phyloP scores from a whole-genome alignment of 257 asterid species.

The Verbena officinalis region DNA sequence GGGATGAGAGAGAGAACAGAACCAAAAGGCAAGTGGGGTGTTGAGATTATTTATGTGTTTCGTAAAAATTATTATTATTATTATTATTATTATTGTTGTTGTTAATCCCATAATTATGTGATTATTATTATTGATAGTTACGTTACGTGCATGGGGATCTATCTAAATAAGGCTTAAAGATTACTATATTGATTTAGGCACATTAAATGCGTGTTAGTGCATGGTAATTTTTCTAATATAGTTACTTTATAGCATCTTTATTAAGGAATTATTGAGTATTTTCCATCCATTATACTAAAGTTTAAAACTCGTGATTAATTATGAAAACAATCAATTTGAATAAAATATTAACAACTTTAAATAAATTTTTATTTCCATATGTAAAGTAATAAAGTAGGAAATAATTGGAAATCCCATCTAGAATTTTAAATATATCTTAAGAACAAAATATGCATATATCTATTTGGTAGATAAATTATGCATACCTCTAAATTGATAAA shows the following conservation, averaged over 20 bases:
- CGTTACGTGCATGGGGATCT: slow-evolving; percentile 12
- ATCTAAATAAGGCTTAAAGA: not conserved
- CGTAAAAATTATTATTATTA: not conserved
- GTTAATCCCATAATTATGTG: not conserved
- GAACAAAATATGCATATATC: too few relatives aligned
- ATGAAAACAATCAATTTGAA: too few relatives aligned
- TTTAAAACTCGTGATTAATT: too few relatives aligned
- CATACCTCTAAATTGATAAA: too few relatives aligned
- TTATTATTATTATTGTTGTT: not conserved
- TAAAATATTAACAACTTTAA: not conserved
- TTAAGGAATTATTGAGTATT: too few relatives aligned
- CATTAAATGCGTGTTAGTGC: too few relatives aligned
- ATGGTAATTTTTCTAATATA: too few relatives aligned
- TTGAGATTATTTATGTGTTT: not conserved
- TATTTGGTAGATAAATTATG: not conserved
- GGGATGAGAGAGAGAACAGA: slow-evolving; percentile 31
- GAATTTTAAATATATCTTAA: too few relatives aligned
- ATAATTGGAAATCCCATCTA: not conserved
- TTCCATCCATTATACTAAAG: too few relatives aligned
- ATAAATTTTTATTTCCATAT: not conserved
- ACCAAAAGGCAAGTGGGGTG: slow-evolving; percentile 8
- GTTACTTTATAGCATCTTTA: too few relatives aligned
- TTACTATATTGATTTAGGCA: not conserved
- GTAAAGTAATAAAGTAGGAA: not conserved
- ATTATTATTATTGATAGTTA: slow-evolving; percentile 1